Base-by-base conservation (phyloP, 805 yeast species). In the Candida yuanshanica region DNA sequence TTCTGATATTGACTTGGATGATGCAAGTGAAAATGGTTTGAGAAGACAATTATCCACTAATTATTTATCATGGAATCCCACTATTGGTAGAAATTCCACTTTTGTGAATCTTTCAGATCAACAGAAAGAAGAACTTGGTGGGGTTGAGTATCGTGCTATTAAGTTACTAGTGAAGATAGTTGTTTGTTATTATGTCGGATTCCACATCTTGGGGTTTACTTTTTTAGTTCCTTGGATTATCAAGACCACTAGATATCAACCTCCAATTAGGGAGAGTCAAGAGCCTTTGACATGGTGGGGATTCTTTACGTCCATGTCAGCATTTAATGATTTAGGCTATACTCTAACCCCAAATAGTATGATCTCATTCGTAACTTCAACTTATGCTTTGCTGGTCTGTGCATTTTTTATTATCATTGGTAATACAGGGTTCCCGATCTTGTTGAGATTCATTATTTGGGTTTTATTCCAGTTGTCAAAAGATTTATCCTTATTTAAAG, bases 51-150 rank as follows among this genome's bases (percentile, higher is more conserved):
- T 72, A 71, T 75, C 80, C 23, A 65, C 81, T 1, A 77, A 75
- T 43, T 93, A 90, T 52, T 66, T 91, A 20, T 89, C 97, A 0
- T 89, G 95, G 87, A 75, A 74, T 24, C 97, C 98, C 2, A 85
- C 93, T 0, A 74, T 93, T 26, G 98, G 96, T 10, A 75, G 97
- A 60, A 93, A 93, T 62, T 91, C 98, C 0, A 82, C 90, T 0
- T 93, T 93, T 68, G 83, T 88, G 2, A 83, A 83, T 13, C 62
- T 93, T 33, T 78, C 87, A 3, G 86, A 80, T 27, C 81, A 74
- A 20, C 98, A 93, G 60, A 89, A 87, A 54, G 95, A 85, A 44
- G 99, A 93, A 59, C 65, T 93, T 29, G 99, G 99, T 29, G 99
- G 99, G 37, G 96, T 93, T 13, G 99, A 93, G 57, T 93, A 93